A percentile compares a stretch with the other conserved stretches of the same genome.
Conservation (phyloP, 2,329 filamentous ascomycete genomes). For the Herpotrichia juniperi region DNA sequence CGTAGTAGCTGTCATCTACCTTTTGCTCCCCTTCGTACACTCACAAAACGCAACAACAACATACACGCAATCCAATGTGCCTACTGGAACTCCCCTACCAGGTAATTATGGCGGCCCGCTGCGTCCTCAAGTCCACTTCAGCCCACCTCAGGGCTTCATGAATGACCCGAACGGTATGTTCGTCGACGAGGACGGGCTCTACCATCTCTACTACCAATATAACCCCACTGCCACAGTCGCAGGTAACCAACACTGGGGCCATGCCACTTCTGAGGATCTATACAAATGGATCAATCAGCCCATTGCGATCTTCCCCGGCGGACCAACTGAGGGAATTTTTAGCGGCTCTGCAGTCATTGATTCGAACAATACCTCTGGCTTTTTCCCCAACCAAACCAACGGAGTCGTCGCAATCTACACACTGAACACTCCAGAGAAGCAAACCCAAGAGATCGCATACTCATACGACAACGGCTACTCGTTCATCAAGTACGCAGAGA, state of each 20-base stretch:
- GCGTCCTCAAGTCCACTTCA: constrained; percentile 63
- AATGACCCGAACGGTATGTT: constrained; percentile 72
- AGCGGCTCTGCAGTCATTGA: constrained; percentile 65
- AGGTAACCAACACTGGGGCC: constrained; percentile 71
- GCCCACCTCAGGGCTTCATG: constrained; percentile 57
- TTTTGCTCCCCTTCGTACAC: not conserved
- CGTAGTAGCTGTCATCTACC: no score
- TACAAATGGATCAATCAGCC: constrained; percentile 70
- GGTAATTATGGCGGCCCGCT: constrained; percentile 49
- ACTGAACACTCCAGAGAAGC: constrained; percentile 49
- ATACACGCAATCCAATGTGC: constrained; percentile 31
- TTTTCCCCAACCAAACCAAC: constrained; percentile 66
- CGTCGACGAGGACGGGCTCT: constrained; percentile 61
- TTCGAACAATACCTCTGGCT: constrained; percentile 68
- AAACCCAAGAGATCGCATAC: constrained; percentile 67
- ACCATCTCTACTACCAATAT: constrained; percentile 71
- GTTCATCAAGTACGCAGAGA: constrained; percentile 64
- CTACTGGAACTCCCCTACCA: constrained; percentile 41
- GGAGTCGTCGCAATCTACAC: constrained; percentile 69
- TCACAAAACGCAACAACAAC: constrained; percentile 15
- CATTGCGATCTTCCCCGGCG: constrained; percentile 65
- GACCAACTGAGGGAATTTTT: constrained; percentile 60
- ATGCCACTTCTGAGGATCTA: constrained; percentile 66
- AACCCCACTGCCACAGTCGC: constrained; percentile 57
- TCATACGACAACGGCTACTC: constrained; percentile 67